phyloP scores from a whole-genome alignment of 495 filamentous ascomycete species.

The Bacidia gigantensis region DNA sequence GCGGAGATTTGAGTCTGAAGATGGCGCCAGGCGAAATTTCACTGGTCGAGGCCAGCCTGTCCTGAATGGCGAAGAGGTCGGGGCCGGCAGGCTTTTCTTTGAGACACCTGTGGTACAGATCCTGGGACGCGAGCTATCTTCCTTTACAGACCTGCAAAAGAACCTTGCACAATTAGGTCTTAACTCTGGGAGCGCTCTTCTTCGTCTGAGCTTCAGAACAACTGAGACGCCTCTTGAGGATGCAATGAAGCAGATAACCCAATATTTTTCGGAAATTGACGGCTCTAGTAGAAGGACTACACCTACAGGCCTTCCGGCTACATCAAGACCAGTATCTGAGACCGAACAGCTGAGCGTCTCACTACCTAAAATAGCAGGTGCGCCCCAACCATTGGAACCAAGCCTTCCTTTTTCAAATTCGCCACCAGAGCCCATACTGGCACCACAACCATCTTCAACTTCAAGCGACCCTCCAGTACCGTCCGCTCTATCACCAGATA shows the following conservation, averaged over 20 bases:
- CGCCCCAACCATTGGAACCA: background rate
- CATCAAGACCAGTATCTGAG: background rate
- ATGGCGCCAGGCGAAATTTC: slow-evolving; percentile 48
- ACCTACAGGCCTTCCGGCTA: background rate
- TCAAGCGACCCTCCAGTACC: background rate
- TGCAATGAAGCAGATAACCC: slow-evolving; percentile 66
- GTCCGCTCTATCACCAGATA: background rate
- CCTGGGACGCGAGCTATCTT: slow-evolving; percentile 61
- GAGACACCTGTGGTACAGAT: slow-evolving; percentile 75
- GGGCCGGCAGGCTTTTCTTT: slow-evolving; percentile 69
- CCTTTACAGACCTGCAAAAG: slow-evolving; percentile 72
- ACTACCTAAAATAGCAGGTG: background rate
- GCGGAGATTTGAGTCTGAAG: slow-evolving; percentile 69
- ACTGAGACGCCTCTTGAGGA: slow-evolving; percentile 71
- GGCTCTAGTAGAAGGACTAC: background rate
- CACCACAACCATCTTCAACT: slow-evolving; percentile 17
- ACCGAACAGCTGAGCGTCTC: background rate
- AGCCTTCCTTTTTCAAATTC: slow-evolving; percentile 7
- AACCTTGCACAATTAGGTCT: slow-evolving; percentile 76
- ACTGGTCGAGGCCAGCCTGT: slow-evolving; percentile 62
- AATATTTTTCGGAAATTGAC: slow-evolving; percentile 46
- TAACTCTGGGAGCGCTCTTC: slow-evolving; percentile 64
- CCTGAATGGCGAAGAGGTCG: slow-evolving; percentile 34
- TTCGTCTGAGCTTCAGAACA: slow-evolving; percentile 59
- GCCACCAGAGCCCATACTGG: slow-evolving; percentile 3